A percentile compares a stretch with the other conserved stretches of the same genome.
Evolutionary conservation across 176 grass and related monocot genomes (phyloP).

Genomic region (Miscanthus lutarioriparius): DNA sequence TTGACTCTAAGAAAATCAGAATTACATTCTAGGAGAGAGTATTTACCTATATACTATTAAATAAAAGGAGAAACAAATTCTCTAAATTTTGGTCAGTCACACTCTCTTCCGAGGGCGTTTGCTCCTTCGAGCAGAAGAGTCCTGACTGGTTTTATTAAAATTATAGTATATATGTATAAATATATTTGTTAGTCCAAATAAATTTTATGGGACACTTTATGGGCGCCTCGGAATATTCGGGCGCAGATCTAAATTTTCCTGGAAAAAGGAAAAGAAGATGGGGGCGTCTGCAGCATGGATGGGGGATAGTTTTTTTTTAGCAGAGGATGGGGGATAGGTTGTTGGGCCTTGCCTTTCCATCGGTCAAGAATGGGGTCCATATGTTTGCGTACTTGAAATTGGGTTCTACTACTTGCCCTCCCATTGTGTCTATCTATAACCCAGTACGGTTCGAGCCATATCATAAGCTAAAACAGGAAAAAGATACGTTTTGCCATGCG

Average conservation of each 20-base stretch:
- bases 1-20: too few relatives aligned
- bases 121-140: too few relatives aligned
- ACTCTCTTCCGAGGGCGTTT: too few relatives aligned
- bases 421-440: not conserved
- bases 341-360: slow-evolving; percentile 41
- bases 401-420: slow-evolving; percentile 2
- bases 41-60: too few relatives aligned
- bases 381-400: slow-evolving; percentile 25
- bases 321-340: too few relatives aligned
- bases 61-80: too few relatives aligned
- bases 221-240: slow-evolving; percentile 4
- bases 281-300: slow-evolving; percentile 9
- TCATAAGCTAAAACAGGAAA: not conserved
- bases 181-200: too few relatives aligned
- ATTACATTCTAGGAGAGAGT: too few relatives aligned
- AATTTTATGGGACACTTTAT: not conserved
- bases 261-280: not conserved
- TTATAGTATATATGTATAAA: too few relatives aligned
- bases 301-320: too few relatives aligned
- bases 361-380: slow-evolving; percentile 27
- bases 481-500: not conserved
- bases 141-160: too few relatives aligned
- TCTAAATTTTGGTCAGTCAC: too few relatives aligned
- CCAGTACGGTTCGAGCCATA: not conserved
- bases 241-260: not conserved